phyloP scores from a whole-genome alignment of 805 yeast genomes.

The Naumovozyma castellii region DNA sequence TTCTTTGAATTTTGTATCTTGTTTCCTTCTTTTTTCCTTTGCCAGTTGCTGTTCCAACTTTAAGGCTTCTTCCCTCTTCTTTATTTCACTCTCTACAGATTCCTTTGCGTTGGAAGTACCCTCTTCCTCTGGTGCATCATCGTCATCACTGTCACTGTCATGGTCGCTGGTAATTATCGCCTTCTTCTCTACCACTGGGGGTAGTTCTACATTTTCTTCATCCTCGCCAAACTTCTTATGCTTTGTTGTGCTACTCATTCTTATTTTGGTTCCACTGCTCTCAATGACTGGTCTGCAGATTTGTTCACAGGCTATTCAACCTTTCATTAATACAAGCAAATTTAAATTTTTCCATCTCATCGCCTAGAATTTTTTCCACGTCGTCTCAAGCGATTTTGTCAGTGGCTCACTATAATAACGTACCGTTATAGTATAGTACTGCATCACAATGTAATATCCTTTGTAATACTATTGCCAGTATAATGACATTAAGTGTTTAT shows the following conservation, averaged over 20 bases:
- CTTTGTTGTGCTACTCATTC: constrained; percentile 6
- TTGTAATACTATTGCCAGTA: no score
- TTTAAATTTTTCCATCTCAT: neutral
- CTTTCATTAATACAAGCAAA: no score
- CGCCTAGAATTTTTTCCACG: neutral
- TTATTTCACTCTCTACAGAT: constrained; percentile 17
- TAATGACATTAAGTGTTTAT: no score
- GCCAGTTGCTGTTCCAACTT: constrained; percentile 18
- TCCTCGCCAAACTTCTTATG: constrained; percentile 23
- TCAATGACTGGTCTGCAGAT: no score
- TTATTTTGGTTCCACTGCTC: no score
- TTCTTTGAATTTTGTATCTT: constrained; percentile 19
- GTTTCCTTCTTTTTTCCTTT: constrained; percentile 30
- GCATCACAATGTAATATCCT: no score
- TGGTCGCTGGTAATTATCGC: neutral
- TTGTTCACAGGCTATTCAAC: no score
- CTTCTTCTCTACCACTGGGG: neutral
- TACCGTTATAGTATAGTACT: no score
- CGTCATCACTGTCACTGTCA: constrained; percentile 23
- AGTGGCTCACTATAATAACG: no score
- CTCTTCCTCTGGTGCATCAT: constrained; percentile 46
- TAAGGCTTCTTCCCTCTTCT: constrained; percentile 21
- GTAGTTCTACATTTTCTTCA: constrained; percentile 2
- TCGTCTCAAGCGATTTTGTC: neutral
- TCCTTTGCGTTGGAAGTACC: constrained; percentile 23